Evolutionary conservation across 352 stramenopile genomes (phyloP).

Genomic region (Phytophthora uliginosa): DNA sequence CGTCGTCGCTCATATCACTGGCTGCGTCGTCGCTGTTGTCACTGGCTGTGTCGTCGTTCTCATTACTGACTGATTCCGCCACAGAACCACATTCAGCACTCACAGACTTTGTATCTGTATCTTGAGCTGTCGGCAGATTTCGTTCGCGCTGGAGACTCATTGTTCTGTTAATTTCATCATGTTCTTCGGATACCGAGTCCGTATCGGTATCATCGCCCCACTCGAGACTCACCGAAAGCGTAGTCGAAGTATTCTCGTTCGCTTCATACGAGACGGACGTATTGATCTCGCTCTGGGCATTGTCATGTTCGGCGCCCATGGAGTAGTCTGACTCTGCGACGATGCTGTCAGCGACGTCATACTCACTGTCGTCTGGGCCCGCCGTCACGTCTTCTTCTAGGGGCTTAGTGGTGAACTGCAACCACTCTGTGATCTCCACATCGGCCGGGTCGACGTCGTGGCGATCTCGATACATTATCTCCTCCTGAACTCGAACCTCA

Average conservation of each 20-base stretch:
- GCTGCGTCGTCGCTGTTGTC: no score
- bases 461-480: constrained; percentile 1
- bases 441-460: background rate
- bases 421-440: background rate
- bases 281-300: background rate
- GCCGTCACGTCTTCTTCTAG: background rate
- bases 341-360: background rate
- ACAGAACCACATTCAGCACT: no score
- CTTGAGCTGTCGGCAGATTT: no score
- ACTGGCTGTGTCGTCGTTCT: no score
- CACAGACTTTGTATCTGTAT: no score
- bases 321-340: background rate
- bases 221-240: background rate
- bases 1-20: no score
- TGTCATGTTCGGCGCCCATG: background rate
- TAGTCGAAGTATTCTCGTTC: background rate
- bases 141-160: no score
- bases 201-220: background rate
- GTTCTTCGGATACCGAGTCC: no score
- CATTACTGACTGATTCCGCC: no score
- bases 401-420: background rate
- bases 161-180: no score
- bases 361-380: no score
- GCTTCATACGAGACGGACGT: background rate
- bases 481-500: constrained; percentile 9